Conservation (phyloP, 2,329 filamentous ascomycete genomes). For the Arachnomyces sp. region DNA sequence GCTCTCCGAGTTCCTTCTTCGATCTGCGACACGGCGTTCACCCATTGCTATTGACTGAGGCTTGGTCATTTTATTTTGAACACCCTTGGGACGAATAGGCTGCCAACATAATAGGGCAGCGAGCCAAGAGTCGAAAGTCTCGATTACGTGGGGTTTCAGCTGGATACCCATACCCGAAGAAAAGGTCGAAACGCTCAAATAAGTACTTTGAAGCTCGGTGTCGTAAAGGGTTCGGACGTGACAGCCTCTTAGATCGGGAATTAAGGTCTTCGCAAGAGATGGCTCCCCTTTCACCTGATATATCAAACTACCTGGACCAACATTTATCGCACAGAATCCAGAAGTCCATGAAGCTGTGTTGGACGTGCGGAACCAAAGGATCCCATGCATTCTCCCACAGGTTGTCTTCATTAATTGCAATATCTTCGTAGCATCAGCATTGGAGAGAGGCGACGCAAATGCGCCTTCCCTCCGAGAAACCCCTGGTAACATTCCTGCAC, state of each 20-base stretch:
- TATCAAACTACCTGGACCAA: slow-evolving; percentile 42
- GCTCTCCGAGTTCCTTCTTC: slow-evolving; percentile 38
- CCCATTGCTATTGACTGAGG: slow-evolving; percentile 38
- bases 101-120: slow-evolving; percentile 46
- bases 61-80: slow-evolving; percentile 44
- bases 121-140: slow-evolving; percentile 46
- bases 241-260: slow-evolving; percentile 42
- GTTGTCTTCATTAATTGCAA: slow-evolving; percentile 45
- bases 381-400: slow-evolving; percentile 44
- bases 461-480: slow-evolving; percentile 20
- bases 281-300: slow-evolving; percentile 44
- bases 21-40: slow-evolving; percentile 35
- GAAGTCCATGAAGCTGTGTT: slow-evolving; percentile 39
- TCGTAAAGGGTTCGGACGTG: slow-evolving; percentile 42
- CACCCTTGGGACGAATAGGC: slow-evolving; percentile 42
- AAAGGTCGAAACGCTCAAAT: slow-evolving; percentile 41
- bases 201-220: slow-evolving; percentile 36
- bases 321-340: slow-evolving; percentile 45
- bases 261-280: slow-evolving; percentile 39
- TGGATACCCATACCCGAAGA: slow-evolving; percentile 41
- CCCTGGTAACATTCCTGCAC: slow-evolving; percentile 19
- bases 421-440: slow-evolving; percentile 40
- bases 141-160: slow-evolving; percentile 40
- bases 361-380: slow-evolving; percentile 41
- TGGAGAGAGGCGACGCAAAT: slow-evolving; percentile 31